Evolutionary conservation across 2,329 filamentous ascomycete species (phyloP).

Genomic region (Aspergillus pseudoterreus): DNA sequence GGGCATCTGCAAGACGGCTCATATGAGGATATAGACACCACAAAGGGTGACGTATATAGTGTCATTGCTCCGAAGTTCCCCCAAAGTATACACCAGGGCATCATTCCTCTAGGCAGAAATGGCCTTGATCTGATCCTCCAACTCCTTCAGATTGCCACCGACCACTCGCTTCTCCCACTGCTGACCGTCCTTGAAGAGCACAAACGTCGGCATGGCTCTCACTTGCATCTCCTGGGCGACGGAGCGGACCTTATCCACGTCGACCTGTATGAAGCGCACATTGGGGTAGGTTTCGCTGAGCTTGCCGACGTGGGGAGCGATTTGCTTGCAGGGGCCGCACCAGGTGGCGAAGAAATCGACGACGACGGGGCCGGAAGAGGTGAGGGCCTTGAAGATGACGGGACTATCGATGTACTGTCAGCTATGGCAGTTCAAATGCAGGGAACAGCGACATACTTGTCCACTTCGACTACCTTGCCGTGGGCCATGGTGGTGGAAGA

Average conservation of each 20-base stretch:
- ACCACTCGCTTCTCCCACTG: constrained; percentile 25
- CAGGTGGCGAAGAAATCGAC: constrained; percentile 55
- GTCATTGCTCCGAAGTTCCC: too few relatives aligned
- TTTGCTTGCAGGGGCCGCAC: constrained; percentile 56
- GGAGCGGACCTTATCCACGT: constrained; percentile 51
- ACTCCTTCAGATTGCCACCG: constrained; percentile 24
- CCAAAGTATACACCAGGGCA: neutral
- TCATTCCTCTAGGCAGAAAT: constrained; percentile 5
- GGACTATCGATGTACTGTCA: constrained; percentile 36
- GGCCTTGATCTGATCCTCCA: constrained; percentile 25
- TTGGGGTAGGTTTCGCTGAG: constrained; percentile 50
- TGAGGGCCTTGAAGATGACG: constrained; percentile 55
- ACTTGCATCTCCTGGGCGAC: constrained; percentile 50
- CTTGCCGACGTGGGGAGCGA: constrained; percentile 50
- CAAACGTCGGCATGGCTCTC: constrained; percentile 44
- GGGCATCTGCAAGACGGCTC: too few relatives aligned
- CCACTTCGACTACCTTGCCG: constrained; percentile 35
- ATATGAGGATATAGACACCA: too few relatives aligned
- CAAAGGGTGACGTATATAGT: too few relatives aligned
- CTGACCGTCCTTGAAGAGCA: constrained; percentile 39
- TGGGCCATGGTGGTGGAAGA: constrained; percentile 25
- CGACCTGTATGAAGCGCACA: constrained; percentile 53
- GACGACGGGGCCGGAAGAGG: constrained; percentile 50
- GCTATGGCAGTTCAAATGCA: neutral
- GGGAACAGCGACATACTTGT: constrained; percentile 26